Percentiles rank a stretch among this genome's conserved stretches.
Evolutionary conservation across 2,329 filamentous ascomycete genomes (phyloP).

Genomic region (Colletotrichum liriopes): DNA sequence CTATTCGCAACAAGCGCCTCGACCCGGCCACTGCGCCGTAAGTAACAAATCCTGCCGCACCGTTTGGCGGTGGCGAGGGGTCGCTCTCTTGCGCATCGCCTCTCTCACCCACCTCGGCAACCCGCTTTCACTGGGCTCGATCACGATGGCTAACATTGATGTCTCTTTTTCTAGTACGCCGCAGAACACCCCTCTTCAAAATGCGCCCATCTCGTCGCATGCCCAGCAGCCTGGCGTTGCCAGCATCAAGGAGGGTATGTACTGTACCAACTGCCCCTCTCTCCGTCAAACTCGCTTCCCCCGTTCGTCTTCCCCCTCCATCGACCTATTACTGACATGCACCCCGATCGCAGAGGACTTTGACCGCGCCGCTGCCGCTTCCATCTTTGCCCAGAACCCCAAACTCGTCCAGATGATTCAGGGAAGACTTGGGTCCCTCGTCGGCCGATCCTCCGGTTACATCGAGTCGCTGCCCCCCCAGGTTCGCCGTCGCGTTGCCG

Average conservation of each 20-base stretch:
- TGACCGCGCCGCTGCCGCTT: conserved; percentile 88
- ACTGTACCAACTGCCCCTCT: conserved; percentile 53
- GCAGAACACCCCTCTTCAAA: conserved; percentile 96
- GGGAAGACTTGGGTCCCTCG: conserved; percentile 92
- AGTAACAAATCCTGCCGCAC: conserved; percentile 53
- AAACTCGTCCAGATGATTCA: conserved; percentile 97
- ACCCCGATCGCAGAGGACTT: conserved; percentile 80
- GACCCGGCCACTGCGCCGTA: conserved; percentile 72
- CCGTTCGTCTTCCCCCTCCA: conserved; percentile 19
- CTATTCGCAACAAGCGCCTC: conserved; percentile 75
- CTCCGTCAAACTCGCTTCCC: neutral
- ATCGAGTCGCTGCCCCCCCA: conserved; percentile 93
- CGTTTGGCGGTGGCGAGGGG: conserved; percentile 30
- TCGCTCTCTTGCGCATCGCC: conserved; percentile 35
- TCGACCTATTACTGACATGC: conserved; percentile 45
- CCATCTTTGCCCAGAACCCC: conserved; percentile 96
- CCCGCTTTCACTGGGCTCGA: neutral
- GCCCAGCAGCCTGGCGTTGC: conserved; percentile 94
- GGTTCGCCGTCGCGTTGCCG: conserved; percentile 93
- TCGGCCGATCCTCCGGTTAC: conserved; percentile 96
- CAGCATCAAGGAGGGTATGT: conserved; percentile 96
- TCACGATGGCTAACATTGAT: conserved; percentile 43
- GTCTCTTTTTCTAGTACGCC: conserved; percentile 78
- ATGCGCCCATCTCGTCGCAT: conserved; percentile 97
- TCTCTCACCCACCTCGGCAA: conserved; percentile 20